These are phyloP conservation scores for Paracorniculantispora psalliotae DNA, from an alignment of 2,329 filamentous ascomycete genomes.

Conservation along the genomic window DNA sequence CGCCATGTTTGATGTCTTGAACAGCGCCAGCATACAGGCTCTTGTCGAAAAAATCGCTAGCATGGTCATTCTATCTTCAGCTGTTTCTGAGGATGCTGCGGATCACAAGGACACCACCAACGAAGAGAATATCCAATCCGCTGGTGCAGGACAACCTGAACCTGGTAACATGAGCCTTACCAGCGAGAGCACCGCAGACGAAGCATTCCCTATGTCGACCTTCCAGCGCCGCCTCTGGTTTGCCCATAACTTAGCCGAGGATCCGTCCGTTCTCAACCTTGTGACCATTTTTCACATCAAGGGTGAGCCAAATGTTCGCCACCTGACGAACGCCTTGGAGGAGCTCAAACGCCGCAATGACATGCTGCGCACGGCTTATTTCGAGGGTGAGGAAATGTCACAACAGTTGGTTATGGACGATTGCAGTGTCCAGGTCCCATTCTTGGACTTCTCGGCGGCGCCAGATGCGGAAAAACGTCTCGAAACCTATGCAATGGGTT, in stretches of 20 bases:
- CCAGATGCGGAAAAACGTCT: constrained; percentile 14
- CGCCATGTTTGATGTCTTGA: constrained; percentile 20
- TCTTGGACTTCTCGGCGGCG: constrained; percentile 17
- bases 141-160: not conserved
- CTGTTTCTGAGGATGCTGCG: constrained; percentile 13
- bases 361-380: constrained; percentile 20
- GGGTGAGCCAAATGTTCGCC: constrained; percentile 18
- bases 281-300: constrained; percentile 21
- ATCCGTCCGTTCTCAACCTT: constrained; percentile 22
- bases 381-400: constrained; percentile 21
- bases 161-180: not conserved
- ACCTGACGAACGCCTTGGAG: constrained; percentile 17
- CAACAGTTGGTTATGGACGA: constrained; percentile 20
- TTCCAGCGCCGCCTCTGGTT: constrained; percentile 25
- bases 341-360: constrained; percentile 21
- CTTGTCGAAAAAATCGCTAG: constrained; percentile 20
- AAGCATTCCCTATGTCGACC: constrained; percentile 20
- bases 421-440: constrained; percentile 19
- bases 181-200: constrained; percentile 13
- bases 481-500: constrained; percentile 17
- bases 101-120: constrained; percentile 1
- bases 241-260: constrained; percentile 22
- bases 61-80: constrained; percentile 14
- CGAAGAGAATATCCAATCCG: constrained; percentile 16
- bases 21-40: constrained; percentile 19